These are phyloP conservation scores for Botrytis sinoallii DNA, from an alignment of 2,329 filamentous ascomycete genomes.

Conservation along the genomic window DNA sequence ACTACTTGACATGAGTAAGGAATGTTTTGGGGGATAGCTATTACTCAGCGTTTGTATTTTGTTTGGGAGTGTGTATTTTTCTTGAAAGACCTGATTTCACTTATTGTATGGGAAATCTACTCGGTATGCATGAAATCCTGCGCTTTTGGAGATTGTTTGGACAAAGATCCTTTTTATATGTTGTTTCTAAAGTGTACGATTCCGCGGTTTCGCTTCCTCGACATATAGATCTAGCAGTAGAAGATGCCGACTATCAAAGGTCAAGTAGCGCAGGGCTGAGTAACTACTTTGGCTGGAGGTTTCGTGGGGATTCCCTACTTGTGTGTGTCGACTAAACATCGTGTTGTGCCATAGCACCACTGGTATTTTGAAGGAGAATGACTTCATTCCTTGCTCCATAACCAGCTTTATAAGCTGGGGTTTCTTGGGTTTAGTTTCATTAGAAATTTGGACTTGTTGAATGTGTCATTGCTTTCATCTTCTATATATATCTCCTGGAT, in stretches of 20 bases:
- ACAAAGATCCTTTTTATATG: background rate
- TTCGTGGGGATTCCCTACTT: background rate
- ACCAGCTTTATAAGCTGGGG: fast-evolving
- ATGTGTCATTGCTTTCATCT: fast-evolving
- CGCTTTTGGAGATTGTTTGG: background rate
- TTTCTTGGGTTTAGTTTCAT: background rate
- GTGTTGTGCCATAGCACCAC: background rate
- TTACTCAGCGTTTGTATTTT: background rate
- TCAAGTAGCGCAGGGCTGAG: background rate
- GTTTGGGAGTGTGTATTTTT: background rate
- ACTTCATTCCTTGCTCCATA: too few relatives aligned
- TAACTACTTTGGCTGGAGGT: background rate
- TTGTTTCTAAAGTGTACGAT: background rate
- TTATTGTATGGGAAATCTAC: too few relatives aligned
- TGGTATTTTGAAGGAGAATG: background rate
- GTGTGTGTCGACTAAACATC: background rate
- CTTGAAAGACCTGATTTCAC: too few relatives aligned
- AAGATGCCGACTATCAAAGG: background rate
- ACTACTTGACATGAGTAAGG: background rate
- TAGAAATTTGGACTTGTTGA: background rate
- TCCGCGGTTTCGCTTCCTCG: too few relatives aligned
- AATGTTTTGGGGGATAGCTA: background rate
- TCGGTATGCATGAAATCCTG: too few relatives aligned
- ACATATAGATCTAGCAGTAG: fast-evolving
- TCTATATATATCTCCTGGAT: background rate